Percentiles rank a stretch among this genome's conserved stretches.
Evolutionary conservation across 306 rosid genomes (phyloP).

Genomic region (Prosopis cineraria): DNA sequence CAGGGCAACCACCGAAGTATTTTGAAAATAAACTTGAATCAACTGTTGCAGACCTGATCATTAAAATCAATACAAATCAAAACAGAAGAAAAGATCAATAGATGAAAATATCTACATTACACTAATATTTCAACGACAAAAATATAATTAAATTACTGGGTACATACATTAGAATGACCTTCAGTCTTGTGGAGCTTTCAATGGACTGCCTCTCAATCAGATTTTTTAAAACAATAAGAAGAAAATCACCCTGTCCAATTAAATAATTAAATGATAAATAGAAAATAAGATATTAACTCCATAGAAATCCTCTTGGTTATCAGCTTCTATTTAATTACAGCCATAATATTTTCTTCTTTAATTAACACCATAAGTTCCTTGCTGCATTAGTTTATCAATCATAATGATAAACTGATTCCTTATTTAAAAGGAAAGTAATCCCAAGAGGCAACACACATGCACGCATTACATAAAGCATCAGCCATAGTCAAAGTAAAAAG

Average conservation of each 20-base stretch:
- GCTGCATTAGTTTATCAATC: neutral
- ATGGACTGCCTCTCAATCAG: constrained; percentile 71
- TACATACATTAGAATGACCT: constrained; percentile 91
- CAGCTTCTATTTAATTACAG: neutral
- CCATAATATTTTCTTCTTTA: neutral
- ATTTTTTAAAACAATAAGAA: constrained; percentile 81
- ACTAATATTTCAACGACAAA: constrained; percentile 8
- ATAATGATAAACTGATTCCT: neutral
- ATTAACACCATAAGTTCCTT: neutral
- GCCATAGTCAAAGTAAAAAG: neutral
- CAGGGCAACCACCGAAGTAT: constrained; percentile 88
- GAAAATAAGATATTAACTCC: neutral
- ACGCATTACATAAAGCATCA: neutral
- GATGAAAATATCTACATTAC: neutral
- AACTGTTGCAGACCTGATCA: constrained; percentile 92
- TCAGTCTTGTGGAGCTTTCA: constrained; percentile 56
- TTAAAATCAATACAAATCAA: constrained; percentile 22
- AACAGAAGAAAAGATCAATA: constrained; percentile 8
- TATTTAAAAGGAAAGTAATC: neutral
- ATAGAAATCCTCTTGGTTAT: neutral
- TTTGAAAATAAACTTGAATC: constrained; percentile 90
- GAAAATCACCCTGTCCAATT: constrained; percentile 79
- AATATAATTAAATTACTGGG: constrained; percentile 14
- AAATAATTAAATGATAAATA: constrained; percentile 6
- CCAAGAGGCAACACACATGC: neutral